These are phyloP conservation scores for Aspergillus conjunctus DNA, from an alignment of 495 filamentous ascomycete species.

Conservation along the genomic window DNA sequence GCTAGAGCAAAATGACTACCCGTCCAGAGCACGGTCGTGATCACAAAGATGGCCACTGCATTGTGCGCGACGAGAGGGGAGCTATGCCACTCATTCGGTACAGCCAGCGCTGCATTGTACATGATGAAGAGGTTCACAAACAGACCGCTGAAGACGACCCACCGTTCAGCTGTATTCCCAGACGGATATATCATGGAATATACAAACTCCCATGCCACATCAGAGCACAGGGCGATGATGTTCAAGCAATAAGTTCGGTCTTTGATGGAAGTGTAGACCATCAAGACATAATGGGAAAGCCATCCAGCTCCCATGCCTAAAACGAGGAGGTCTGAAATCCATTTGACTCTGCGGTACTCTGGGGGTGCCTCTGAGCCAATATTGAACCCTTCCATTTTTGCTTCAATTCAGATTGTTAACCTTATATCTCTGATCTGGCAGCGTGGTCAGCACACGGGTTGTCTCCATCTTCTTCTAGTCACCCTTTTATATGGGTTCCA, in stretches of 20 bases:
- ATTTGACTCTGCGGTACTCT: slow-evolving; percentile 17
- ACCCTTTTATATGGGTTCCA: not conserved
- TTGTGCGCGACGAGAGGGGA: slow-evolving; percentile 4
- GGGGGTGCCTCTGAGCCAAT: slow-evolving; percentile 8
- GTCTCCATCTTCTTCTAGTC: not conserved
- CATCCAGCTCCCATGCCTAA: slow-evolving; percentile 23
- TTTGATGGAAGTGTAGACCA: slow-evolving; percentile 21
- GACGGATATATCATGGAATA: slow-evolving; percentile 6
- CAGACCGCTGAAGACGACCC: not conserved
- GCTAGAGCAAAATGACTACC: slow-evolving; percentile 7
- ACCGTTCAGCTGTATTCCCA: not conserved
- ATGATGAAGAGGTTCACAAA: slow-evolving; percentile 3
- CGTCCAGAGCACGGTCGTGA: not conserved
- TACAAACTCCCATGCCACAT: slow-evolving; percentile 5
- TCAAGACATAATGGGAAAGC: slow-evolving; percentile 24
- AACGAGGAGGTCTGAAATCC: slow-evolving; percentile 17
- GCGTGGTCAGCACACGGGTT: no score
- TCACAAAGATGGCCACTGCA: not conserved
- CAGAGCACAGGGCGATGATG: slow-evolving; percentile 1
- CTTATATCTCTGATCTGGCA: not conserved
- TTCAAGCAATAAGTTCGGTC: slow-evolving; percentile 14
- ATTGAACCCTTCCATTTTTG: slow-evolving; percentile 22
- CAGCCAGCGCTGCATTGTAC: not conserved
- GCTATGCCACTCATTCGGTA: not conserved
- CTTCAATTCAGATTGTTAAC: not conserved